Conservation (phyloP, 2,329 filamentous ascomycete species). For the Trichoderma endophyticum region DNA sequence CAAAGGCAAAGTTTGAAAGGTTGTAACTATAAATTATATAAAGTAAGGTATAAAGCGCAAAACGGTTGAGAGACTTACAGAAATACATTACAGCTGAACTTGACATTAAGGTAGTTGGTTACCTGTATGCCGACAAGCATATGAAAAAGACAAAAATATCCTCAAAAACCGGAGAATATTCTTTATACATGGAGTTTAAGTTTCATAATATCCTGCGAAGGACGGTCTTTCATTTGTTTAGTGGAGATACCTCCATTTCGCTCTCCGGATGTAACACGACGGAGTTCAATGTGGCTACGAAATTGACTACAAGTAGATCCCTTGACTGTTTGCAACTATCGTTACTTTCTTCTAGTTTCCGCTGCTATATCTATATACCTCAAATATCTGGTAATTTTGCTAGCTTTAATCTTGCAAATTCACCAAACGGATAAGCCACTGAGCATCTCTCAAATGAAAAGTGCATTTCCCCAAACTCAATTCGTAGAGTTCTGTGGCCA, state of each 20-base stretch:
- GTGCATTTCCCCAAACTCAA: neutral
- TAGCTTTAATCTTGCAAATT: neutral
- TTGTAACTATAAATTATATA: neutral
- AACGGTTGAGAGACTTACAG: neutral
- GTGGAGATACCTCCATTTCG: too few relatives aligned
- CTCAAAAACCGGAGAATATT: too few relatives aligned
- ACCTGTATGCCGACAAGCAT: too few relatives aligned
- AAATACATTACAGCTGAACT: too few relatives aligned
- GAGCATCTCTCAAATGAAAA: neutral
- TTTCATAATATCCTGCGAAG: too few relatives aligned
- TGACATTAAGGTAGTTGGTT: too few relatives aligned
- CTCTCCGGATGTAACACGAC: too few relatives aligned
- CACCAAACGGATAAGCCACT: neutral
- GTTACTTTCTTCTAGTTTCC: neutral
- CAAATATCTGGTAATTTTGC: neutral
- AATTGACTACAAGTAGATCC: neutral
- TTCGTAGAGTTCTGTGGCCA: neutral
- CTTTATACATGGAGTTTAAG: too few relatives aligned
- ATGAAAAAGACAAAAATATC: too few relatives aligned
- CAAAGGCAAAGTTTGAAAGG: neutral
- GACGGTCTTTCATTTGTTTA: too few relatives aligned
- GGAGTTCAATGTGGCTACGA: neutral
- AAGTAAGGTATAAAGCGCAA: neutral
- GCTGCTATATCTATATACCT: neutral
- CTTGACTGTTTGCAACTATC: neutral